phyloP scores from a whole-genome alignment of 2,329 filamentous ascomycete species.

The Colletotrichum godetiae region DNA sequence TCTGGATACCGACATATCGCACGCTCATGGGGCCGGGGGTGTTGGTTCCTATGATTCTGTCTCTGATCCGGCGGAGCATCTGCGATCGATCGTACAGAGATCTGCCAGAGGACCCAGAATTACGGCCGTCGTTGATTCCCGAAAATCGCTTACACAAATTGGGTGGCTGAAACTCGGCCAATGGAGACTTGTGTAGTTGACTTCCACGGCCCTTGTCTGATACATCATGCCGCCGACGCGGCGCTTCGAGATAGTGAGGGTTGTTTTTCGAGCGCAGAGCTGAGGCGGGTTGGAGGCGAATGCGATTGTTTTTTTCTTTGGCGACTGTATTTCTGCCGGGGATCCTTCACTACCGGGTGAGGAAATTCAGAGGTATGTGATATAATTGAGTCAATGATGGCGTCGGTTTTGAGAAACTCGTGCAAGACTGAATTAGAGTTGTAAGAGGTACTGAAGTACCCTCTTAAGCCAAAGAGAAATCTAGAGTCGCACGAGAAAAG shows the following conservation, averaged over 20 bases:
- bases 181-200: background rate
- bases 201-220: background rate
- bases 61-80: conserved; percentile 25
- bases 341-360: too few species aligned
- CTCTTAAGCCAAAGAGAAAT: background rate
- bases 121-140: background rate
- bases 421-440: background rate
- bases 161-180: conserved; percentile 27
- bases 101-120: too few species aligned
- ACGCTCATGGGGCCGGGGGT: background rate
- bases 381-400: too few species aligned
- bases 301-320: background rate
- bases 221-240: too few species aligned
- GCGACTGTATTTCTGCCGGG: background rate
- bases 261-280: background rate
- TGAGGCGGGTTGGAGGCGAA: background rate
- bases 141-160: conserved; percentile 28
- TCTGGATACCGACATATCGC: background rate
- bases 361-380: background rate
- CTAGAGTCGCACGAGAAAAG: background rate
- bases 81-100: conserved; percentile 26
- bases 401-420: background rate
- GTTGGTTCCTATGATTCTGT: background rate
- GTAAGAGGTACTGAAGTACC: too few species aligned
- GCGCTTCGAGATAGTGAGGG: background rate